Percentiles rank a stretch among this genome's conserved stretches.
Conservation (phyloP, 176 grass and related monocot species). For the Cocos nucifera region DNA sequence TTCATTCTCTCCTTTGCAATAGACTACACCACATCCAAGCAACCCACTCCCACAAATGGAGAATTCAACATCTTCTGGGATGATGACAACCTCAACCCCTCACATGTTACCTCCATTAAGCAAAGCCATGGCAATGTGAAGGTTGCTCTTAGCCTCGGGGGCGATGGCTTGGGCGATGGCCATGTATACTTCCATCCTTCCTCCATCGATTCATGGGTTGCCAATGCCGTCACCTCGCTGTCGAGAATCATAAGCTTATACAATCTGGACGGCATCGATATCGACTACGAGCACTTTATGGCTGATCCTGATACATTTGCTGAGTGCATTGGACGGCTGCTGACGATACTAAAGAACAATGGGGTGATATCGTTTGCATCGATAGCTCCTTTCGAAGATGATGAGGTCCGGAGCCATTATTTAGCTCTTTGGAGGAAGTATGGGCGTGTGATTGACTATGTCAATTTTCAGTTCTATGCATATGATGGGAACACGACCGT, state of each 20-base stretch:
- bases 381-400: constrained; percentile 7
- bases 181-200: not conserved
- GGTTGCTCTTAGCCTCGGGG: constrained; percentile 11
- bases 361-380: constrained; percentile 4
- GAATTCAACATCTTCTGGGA: constrained; percentile 4
- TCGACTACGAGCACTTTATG: constrained; percentile 18
- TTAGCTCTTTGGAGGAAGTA: constrained; percentile 4
- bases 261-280: constrained; percentile 3
- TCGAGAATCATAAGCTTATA: constrained; percentile 2
- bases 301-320: constrained; percentile 2
- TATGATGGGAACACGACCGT: constrained; percentile 2
- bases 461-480: constrained; percentile 19
- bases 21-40: constrained; percentile 1
- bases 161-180: constrained; percentile 1
- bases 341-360: constrained; percentile 1
- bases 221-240: constrained; percentile 7
- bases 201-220: constrained; percentile 11
- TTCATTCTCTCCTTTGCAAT: constrained; percentile 8
- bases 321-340: constrained; percentile 14
- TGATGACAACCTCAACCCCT: not conserved
- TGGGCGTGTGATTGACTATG: constrained; percentile 4
- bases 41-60: constrained; percentile 4
- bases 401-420: not conserved
- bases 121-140: not conserved
- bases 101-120: not conserved